Conservation (phyloP, 1,139 yeast genomes). For the Candida freyschussii region DNA sequence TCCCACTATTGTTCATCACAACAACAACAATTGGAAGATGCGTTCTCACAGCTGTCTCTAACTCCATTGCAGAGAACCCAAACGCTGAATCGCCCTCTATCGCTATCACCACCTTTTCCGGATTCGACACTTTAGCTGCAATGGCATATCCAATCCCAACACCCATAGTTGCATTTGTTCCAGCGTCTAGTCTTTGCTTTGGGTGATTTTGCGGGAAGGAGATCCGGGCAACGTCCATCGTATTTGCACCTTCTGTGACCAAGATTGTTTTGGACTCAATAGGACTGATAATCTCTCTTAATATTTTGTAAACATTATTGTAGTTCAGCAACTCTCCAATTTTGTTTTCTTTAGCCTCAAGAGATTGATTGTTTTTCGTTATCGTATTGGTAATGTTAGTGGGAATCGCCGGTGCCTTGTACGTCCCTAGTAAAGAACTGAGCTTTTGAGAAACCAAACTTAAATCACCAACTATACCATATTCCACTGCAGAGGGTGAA, state of each 20-base stretch:
- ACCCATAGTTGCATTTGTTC: constrained; percentile 73
- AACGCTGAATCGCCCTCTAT: constrained; percentile 71
- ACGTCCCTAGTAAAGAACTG: constrained; percentile 23
- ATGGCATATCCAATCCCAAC: constrained; percentile 59
- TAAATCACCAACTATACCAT: constrained; percentile 50
- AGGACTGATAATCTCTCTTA: constrained; percentile 36
- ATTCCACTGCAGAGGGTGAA: constrained; percentile 28
- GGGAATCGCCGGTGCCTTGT: constrained; percentile 32
- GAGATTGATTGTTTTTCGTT: constrained; percentile 33
- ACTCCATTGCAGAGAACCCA: constrained; percentile 62
- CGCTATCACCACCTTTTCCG: constrained; percentile 44
- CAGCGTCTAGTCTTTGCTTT: constrained; percentile 56
- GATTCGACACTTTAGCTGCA: constrained; percentile 48
- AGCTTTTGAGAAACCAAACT: constrained; percentile 37
- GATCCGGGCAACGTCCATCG: constrained; percentile 63
- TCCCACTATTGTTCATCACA: constrained; percentile 65
- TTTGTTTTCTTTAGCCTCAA: constrained; percentile 28
- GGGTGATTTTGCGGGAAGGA: constrained; percentile 52
- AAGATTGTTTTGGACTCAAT: constrained; percentile 34
- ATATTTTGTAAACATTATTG: constrained; percentile 45
- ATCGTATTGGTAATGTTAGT: constrained; percentile 29
- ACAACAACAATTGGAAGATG: constrained; percentile 48
- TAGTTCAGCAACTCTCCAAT: constrained; percentile 31
- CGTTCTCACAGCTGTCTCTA: constrained; percentile 56
- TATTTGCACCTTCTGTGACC: constrained; percentile 64